These are phyloP conservation scores for Cerrena zonata DNA, from an alignment of 1,284 basidiomycete genomes.

Conservation along the genomic window DNA sequence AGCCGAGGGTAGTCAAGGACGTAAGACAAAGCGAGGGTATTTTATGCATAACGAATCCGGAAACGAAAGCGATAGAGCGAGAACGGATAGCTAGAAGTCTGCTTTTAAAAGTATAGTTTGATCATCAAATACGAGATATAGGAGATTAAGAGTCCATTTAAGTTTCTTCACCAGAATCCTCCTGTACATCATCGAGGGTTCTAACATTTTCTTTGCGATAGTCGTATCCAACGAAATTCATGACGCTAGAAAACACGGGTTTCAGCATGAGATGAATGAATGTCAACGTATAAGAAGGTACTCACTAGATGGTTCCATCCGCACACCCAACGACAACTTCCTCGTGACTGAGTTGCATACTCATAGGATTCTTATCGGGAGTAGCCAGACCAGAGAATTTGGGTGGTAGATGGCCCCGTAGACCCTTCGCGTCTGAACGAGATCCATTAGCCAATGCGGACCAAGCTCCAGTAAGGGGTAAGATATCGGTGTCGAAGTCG, in stretches of 20 bases:
- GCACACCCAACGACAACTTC: slow-evolving; percentile 82
- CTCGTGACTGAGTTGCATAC: slow-evolving; percentile 80
- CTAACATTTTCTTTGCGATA: slow-evolving; percentile 43
- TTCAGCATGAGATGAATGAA: slow-evolving; percentile 1
- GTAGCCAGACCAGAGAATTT: slow-evolving; percentile 71
- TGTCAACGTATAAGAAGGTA: slow-evolving; percentile 12
- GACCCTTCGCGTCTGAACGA: slow-evolving; percentile 43
- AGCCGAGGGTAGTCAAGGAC: too few relatives aligned
- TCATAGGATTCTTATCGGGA: slow-evolving; percentile 84
- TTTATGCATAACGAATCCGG: too few relatives aligned
- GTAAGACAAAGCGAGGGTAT: too few relatives aligned
- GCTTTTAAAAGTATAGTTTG: too few relatives aligned
- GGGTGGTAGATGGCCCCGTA: slow-evolving; percentile 51
- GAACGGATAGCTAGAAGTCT: too few relatives aligned
- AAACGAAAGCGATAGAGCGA: too few relatives aligned
- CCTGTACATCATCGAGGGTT: too few relatives aligned
- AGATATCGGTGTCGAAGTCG: slow-evolving; percentile 57
- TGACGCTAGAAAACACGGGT: slow-evolving; percentile 42
- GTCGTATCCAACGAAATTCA: slow-evolving; percentile 70
- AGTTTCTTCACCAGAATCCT: too few relatives aligned
- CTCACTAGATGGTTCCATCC: slow-evolving; percentile 83
- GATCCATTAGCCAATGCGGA: slow-evolving; percentile 42
- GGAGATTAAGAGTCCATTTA: too few relatives aligned
- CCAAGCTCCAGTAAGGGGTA: slow-evolving; percentile 65
- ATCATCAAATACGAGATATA: too few relatives aligned